A percentile compares a stretch with the other conserved stretches of the same genome.
Conservation (phyloP, 2,329 filamentous ascomycete genomes). For the Colletotrichum orbiculare region DNA sequence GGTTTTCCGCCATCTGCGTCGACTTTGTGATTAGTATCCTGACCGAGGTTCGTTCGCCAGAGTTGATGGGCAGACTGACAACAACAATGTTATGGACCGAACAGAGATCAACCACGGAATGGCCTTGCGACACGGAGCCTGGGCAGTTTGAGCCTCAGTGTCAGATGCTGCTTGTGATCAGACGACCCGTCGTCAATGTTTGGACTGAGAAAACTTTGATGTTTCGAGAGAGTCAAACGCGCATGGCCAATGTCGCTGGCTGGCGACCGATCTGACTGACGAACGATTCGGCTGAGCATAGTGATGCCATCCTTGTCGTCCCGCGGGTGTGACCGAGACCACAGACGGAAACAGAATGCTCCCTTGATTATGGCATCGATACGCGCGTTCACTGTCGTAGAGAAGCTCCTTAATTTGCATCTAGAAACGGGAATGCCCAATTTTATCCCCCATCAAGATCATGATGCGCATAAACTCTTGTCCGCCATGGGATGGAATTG, state of each 20-base stretch:
- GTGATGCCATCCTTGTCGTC: slow-evolving; percentile 2
- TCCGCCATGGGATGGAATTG: too few relatives aligned
- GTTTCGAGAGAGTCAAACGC: slow-evolving; percentile 21
- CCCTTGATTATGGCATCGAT: background rate
- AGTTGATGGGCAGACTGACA: too few relatives aligned
- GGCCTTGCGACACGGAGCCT: background rate
- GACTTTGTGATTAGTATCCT: too few relatives aligned
- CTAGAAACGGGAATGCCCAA: background rate
- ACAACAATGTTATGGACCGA: too few relatives aligned
- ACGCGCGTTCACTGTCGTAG: background rate
- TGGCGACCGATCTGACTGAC: background rate
- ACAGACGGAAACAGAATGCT: slow-evolving; percentile 1
- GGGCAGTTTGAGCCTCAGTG: background rate
- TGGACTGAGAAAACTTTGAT: slow-evolving; percentile 18
- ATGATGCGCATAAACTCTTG: too few relatives aligned
- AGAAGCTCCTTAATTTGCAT: background rate
- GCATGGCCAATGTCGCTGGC: background rate
- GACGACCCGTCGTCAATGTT: background rate
- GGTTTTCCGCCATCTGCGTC: too few relatives aligned
- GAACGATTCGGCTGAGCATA: background rate
- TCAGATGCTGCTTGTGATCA: background rate
- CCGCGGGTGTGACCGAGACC: background rate
- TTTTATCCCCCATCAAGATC: too few relatives aligned
- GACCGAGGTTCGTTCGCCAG: too few relatives aligned
- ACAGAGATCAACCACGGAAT: background rate